Conservation (phyloP, 495 filamentous ascomycete species). For the Penicillium herquei region DNA sequence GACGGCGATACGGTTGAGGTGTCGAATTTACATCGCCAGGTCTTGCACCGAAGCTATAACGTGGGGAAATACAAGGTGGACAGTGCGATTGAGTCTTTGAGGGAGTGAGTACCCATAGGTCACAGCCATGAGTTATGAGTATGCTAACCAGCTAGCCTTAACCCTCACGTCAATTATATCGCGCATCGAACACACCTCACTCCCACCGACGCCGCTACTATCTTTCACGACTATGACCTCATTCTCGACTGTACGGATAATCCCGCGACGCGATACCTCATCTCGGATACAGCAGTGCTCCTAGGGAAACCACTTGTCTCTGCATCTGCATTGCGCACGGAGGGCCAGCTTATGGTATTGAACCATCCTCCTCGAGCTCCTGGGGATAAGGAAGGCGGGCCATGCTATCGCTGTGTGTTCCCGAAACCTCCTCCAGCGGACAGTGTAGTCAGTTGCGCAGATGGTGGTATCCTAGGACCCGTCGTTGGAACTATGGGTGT, state of each 20-base stretch:
- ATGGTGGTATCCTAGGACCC: constrained; percentile 87
- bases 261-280: constrained; percentile 84
- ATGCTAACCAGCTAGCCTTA: constrained; percentile 46
- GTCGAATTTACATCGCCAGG: constrained; percentile 93
- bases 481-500: constrained; percentile 95
- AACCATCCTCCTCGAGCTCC: constrained; percentile 50
- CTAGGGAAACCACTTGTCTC: constrained; percentile 78
- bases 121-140: background rate
- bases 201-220: constrained; percentile 60
- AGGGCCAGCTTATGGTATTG: constrained; percentile 87
- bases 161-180: constrained; percentile 64
- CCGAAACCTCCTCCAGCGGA: constrained; percentile 79
- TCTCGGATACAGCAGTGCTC: constrained; percentile 85
- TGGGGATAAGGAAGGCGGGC: constrained; percentile 55
- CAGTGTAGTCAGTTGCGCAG: constrained; percentile 77
- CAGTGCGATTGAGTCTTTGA: constrained; percentile 67
- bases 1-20: constrained; percentile 85
- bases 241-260: constrained; percentile 95
- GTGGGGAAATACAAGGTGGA: constrained; percentile 82
- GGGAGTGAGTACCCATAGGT: constrained; percentile 45
- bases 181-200: constrained; percentile 60
- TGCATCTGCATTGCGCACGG: constrained; percentile 79
- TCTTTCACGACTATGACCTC: constrained; percentile 70
- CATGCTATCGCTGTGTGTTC: constrained; percentile 94
- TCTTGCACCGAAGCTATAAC: constrained; percentile 67